Base-by-base conservation (phyloP, 805 yeast genomes). In the Saccharomycopsis schoenii region DNA sequence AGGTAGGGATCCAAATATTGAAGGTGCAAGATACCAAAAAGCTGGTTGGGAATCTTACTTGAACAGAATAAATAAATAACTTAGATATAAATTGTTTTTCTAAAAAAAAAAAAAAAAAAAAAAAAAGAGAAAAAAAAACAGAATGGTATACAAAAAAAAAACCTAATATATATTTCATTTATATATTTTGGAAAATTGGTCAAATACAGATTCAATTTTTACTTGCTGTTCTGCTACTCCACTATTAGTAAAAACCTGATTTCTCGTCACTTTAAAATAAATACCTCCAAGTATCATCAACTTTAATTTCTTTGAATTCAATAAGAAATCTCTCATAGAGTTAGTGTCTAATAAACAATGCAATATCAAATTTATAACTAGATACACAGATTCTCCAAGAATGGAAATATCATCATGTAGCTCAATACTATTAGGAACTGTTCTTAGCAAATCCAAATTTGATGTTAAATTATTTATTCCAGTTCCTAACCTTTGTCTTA, bases 41-140 rank as follows among this genome's bases (percentile, higher is more conserved):
- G 98, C 98, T 15, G 98, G 98, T 4, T 94, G 99, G 99, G 80
- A 81, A 34, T 97, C 98, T 5, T 94, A 93, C 70, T 70, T 80
- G 68, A 47, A 47, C 14, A 47, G 52, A 21, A 47, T 47, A n/a
- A n/a, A n/a, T 47, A 47, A 47, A 47, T 47, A 21, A 47, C 2
- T 24, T 47, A 47, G 9, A 42, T 19, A 42, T 17, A 10, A 25
- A 47, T 6, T 47, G 6, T 4, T 42, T 47, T 47, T 21, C 24
- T 47, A 11, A 10, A 47, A 15, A 4, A 19, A 17, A 43, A 41
- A 41, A 21, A 41, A n/a, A 15, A 41, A 15, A 15, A 15, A 41
- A 41, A 41, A 15, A 41, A 41, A 41, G 19, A 41, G 47, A 41
- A 41, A 41, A 15, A 41, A 10, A 17, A 17, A 11, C 17, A 42